Evolutionary conservation across 495 filamentous ascomycete species (phyloP), one percentile per base, ranked within the genome.

Genomic region (Penicillium pulvis): DNA sequence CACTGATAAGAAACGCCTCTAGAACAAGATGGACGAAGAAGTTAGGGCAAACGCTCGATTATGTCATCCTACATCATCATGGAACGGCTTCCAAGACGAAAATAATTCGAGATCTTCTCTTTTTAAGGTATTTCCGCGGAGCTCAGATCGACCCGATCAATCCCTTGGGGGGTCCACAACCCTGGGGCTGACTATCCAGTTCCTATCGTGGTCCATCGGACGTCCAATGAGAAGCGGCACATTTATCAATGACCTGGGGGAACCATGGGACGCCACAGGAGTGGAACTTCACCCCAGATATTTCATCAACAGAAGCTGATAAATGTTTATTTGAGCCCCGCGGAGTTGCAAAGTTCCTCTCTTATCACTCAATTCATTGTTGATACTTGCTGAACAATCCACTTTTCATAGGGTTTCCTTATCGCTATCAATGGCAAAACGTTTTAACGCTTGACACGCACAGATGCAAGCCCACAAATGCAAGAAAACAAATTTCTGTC

Each of bases 101-200:
- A 36, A 10, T 36, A 8, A 41, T n/a, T 41, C 44, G 19, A 47
- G 24, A 14, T 11, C 43, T 12, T 45, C 36, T 30, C 45, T 55
- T 52, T 44, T 57, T 63, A 51, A 66, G 55, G 20, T 67, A 68
- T 66, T 58, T 68, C 66, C 66, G 66, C 66, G 66, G 66, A 66
- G 56, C 10, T 59, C 26, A 52, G 55, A 64, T 59, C 45, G 49
- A 61, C 45, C 35, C 46, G 35, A 48, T 26, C 4, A 30, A 28
- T 24, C 19, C 31, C 12, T n/a, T 4, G n/a, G 1, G 26, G 8
- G 26, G 47, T 44, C 63, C 56, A 60, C 64, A 35, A 19, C 28
- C 46, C 9, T 26, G 20, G 35, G 51, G 47, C 19, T n/a, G n/a
- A n/a, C 28, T 26, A 50, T 45, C 43, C 23, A 10, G 45, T 59